Conservation (phyloP, 2,329 filamentous ascomycete genomes). For the Trichoderma cornu-damae region DNA sequence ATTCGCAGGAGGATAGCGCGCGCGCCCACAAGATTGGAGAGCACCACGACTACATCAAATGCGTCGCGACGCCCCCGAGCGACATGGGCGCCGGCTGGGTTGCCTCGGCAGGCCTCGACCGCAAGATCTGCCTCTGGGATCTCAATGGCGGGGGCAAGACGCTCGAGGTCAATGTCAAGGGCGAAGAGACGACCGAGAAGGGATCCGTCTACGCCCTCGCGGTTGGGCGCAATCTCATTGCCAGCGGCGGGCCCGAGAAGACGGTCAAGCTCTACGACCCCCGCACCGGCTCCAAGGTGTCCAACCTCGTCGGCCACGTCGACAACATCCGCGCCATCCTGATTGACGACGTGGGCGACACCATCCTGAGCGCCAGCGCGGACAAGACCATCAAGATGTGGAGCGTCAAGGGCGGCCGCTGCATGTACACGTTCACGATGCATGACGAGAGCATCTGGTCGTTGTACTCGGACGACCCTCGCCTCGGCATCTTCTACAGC, state of each 20-base stretch:
- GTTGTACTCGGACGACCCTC: slow-evolving; percentile 80
- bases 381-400: slow-evolving; percentile 98
- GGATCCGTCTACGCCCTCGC: slow-evolving; percentile 91
- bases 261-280: slow-evolving; percentile 91
- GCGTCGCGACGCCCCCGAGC: slow-evolving; percentile 67
- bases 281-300: slow-evolving; percentile 80
- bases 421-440: slow-evolving; percentile 98
- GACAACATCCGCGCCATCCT: slow-evolving; percentile 90
- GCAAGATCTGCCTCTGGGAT: slow-evolving; percentile 92
- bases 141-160: slow-evolving; percentile 80
- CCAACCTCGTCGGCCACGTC: slow-evolving; percentile 94
- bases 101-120: slow-evolving; percentile 86
- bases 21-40: slow-evolving; percentile 70
- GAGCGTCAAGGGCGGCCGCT: slow-evolving; percentile 90
- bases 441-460: slow-evolving; percentile 98
- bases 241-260: slow-evolving; percentile 90
- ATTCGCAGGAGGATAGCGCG: slow-evolving; percentile 51
- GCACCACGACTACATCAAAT: slow-evolving; percentile 95
- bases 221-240: slow-evolving; percentile 73
- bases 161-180: slow-evolving; percentile 77
- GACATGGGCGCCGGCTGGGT: slow-evolving; percentile 72
- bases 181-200: slow-evolving; percentile 81
- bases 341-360: slow-evolving; percentile 82
- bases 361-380: slow-evolving; percentile 87
- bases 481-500: slow-evolving; percentile 87